Conservation (phyloP, 2,329 filamentous ascomycete genomes). For the Lecanicillium sp. region DNA sequence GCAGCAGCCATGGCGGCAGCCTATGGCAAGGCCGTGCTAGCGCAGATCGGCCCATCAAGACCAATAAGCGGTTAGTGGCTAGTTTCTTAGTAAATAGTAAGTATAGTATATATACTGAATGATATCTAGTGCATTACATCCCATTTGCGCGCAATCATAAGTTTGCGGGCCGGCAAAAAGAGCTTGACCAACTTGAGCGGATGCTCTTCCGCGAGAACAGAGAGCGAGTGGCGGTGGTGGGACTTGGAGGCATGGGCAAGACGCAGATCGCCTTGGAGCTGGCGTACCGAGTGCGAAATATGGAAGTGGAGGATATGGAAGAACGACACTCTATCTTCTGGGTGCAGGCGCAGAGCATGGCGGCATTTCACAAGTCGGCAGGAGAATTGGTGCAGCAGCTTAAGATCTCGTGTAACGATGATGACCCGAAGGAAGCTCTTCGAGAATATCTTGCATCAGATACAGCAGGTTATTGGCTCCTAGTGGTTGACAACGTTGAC, state of each 20-base stretch:
- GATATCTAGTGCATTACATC: conserved; percentile 2
- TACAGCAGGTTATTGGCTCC: conserved; percentile 27
- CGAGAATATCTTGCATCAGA: conserved; percentile 29
- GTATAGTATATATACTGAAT: conserved; percentile 1
- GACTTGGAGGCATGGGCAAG: conserved; percentile 35
- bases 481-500: conserved; percentile 36
- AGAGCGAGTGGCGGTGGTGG: conserved; percentile 22
- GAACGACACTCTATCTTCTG: conserved; percentile 32
- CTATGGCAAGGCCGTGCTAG: conserved; percentile 19
- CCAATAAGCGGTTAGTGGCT: conserved; percentile 5
- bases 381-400: conserved; percentile 28
- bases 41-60: conserved; percentile 6
- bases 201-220: conserved; percentile 21
- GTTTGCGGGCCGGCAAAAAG: conserved; percentile 4
- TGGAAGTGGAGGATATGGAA: conserved; percentile 24
- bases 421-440: conserved; percentile 57
- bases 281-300: conserved; percentile 32
- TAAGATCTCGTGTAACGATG: conserved; percentile 35
- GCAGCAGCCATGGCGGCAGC: conserved; percentile 28
- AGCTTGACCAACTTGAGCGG: conserved; percentile 7
- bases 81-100: neutral
- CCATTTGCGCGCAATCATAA: conserved; percentile 7
- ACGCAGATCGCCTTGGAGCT: conserved; percentile 33
- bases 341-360: conserved; percentile 33
- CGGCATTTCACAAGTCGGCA: conserved; percentile 34